These are phyloP conservation scores for Pseudonitzschia pungens DNA, from an alignment of 108 stramenopile genomes.

Conservation along the genomic window DNA sequence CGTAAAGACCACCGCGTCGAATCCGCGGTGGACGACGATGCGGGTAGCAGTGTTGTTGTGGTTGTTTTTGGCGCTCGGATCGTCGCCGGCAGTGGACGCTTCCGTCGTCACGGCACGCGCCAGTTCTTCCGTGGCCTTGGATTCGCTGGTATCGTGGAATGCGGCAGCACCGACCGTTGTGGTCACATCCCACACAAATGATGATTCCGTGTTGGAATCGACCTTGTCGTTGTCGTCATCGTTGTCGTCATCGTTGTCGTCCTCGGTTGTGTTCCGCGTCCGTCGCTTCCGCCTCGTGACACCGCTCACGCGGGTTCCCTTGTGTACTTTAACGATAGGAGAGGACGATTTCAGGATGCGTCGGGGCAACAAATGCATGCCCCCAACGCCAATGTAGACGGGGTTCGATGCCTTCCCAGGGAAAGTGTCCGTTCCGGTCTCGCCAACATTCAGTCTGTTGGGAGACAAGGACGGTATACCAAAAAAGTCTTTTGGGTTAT, in stretches of 20 bases:
- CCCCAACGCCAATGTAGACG: conserved; percentile 28
- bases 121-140: background rate
- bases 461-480: conserved; percentile 39
- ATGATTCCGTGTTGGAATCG: background rate
- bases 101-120: background rate
- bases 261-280: background rate
- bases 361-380: conserved; percentile 29
- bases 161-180: conserved; percentile 50
- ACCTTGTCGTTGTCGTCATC: conserved; percentile 12
- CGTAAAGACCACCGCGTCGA: conserved; percentile 64
- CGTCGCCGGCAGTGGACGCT: background rate
- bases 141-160: conserved; percentile 61
- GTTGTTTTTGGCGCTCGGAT: background rate
- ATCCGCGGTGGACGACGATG: conserved; percentile 18
- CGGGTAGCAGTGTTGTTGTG: conserved; percentile 10
- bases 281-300: conserved; percentile 28
- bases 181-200: conserved; percentile 38
- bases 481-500: conserved; percentile 48
- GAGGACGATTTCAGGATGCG: background rate
- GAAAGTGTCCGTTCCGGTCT: background rate
- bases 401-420: background rate
- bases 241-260: background rate
- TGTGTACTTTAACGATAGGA: background rate
- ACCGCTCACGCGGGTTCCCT: conserved; percentile 44
- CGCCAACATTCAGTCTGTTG: background rate